These are phyloP conservation scores for Aspergillus arachidicola DNA, from an alignment of 2,329 filamentous ascomycete species.

Conservation along the genomic window DNA sequence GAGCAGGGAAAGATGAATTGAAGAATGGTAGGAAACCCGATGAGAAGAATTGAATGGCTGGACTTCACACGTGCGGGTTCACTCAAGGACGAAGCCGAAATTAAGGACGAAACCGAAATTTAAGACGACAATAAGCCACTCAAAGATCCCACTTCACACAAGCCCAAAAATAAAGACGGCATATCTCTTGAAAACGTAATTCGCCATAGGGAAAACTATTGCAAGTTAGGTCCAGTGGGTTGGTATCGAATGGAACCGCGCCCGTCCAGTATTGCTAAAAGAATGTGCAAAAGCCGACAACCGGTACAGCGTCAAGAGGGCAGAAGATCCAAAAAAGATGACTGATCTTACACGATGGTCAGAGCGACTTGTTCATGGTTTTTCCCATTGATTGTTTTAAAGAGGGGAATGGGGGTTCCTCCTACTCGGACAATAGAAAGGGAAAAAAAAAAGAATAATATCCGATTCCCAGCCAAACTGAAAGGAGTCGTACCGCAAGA, in stretches of 20 bases:
- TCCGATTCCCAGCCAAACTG: background rate
- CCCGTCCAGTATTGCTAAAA: background rate
- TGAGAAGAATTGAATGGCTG: constrained; percentile 23
- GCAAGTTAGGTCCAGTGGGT: constrained; percentile 24
- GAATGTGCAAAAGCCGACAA: constrained; percentile 1
- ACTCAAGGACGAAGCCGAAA: constrained; percentile 28
- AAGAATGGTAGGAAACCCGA: constrained; percentile 19
- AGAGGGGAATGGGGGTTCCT: constrained; percentile 9
- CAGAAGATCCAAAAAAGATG: constrained; percentile 5
- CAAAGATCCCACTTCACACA: constrained; percentile 46
- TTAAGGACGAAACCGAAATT: constrained; percentile 30
- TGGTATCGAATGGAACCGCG: constrained; percentile 6
- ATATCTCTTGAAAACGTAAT: constrained; percentile 46
- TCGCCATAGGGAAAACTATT: constrained; percentile 44
- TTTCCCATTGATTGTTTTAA: constrained; percentile 8
- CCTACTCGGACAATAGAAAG: constrained; percentile 3
- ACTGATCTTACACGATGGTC: constrained; percentile 28
- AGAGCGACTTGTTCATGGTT: constrained; percentile 24
- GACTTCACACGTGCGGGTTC: constrained; percentile 27
- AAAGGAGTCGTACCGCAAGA: background rate
- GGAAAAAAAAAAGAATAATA: background rate
- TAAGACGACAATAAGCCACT: constrained; percentile 40
- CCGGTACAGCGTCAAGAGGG: background rate
- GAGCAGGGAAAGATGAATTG: constrained; percentile 23
- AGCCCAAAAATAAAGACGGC: constrained; percentile 46